These are phyloP conservation scores for Lepidium sativum DNA, from an alignment of 345 rosid genomes.

Conservation along the genomic window DNA sequence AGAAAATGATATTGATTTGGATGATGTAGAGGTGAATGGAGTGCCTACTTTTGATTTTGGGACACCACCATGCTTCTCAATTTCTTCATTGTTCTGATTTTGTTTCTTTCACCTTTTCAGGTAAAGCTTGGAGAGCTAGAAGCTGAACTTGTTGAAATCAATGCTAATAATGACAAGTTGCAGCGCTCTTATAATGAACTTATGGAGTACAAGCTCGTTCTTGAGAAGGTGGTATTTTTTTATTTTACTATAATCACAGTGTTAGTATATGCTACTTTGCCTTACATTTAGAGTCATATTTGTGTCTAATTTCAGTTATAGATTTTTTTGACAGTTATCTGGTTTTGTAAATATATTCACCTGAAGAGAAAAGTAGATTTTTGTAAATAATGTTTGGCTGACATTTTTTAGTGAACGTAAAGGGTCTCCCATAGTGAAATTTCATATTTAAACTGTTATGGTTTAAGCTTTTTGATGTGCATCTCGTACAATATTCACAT, in stretches of 20 bases:
- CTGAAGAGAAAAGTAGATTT: background rate
- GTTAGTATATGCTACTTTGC: background rate
- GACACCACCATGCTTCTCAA: background rate
- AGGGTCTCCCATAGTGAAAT: too few species aligned
- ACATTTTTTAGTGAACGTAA: background rate
- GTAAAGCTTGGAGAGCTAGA: slow-evolving; percentile 77
- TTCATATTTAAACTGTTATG: background rate
- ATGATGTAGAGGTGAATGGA: slow-evolving; percentile 68
- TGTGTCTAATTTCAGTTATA: background rate
- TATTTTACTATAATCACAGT: background rate
- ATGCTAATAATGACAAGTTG: slow-evolving; percentile 79
- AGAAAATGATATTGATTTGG: slow-evolving; percentile 68
- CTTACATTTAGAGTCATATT: background rate
- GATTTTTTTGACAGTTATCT: background rate
- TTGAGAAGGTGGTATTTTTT: slow-evolving; percentile 57
- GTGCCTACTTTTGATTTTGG: background rate
- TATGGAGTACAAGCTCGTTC: slow-evolving; percentile 79
- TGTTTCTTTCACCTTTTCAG: slow-evolving; percentile 34
- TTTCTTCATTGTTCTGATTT: slow-evolving; percentile 6
- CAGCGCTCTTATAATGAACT: slow-evolving; percentile 79
- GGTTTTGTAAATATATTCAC: background rate
- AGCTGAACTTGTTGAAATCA: slow-evolving; percentile 82
- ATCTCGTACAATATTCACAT: slow-evolving; percentile 8
- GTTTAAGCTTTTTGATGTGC: background rate
- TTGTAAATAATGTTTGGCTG: background rate